phyloP scores from a whole-genome alignment of 306 rosid genomes.

The Boehmeria nivea region DNA sequence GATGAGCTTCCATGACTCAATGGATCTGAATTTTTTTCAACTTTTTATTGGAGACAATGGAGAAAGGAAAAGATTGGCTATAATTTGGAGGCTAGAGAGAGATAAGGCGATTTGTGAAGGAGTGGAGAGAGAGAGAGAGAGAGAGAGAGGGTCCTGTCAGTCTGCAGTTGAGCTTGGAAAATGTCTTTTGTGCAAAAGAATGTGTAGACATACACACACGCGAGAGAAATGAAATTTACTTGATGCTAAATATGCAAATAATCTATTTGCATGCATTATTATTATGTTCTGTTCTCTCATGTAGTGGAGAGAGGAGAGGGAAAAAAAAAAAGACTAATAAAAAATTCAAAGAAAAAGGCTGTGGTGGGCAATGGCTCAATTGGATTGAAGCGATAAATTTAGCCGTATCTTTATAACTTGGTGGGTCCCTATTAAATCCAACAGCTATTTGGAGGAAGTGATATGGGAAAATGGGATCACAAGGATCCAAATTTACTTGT shows the following conservation, averaged over 20 bases:
- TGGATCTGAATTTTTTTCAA: conserved; percentile 23
- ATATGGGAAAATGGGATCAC: conserved; percentile 43
- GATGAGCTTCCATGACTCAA: conserved; percentile 51
- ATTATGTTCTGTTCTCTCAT: conserved; percentile 1
- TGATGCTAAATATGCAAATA: neutral
- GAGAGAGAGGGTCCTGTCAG: conserved; percentile 30
- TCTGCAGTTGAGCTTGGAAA: conserved; percentile 27
- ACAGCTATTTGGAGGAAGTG: conserved; percentile 36
- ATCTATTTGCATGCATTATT: conserved; percentile 19
- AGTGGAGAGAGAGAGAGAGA: conserved; percentile 28
- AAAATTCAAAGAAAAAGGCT: conserved; percentile 2
- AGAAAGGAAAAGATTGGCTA: conserved; percentile 21
- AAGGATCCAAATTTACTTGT: conserved; percentile 49
- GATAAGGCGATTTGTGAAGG: conserved; percentile 41
- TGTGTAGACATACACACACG: neutral
- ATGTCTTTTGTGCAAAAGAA: conserved; percentile 37
- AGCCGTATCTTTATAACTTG: conserved; percentile 25
- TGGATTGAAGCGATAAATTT: conserved; percentile 34
- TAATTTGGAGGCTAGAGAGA: conserved; percentile 29
- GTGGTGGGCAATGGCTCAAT: conserved; percentile 37
- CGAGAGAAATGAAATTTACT: neutral
- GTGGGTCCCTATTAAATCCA: conserved; percentile 50
- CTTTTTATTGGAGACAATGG: conserved; percentile 3
- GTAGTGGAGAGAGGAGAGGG: no score
- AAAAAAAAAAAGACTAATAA: neutral